phyloP scores from a whole-genome alignment of 257 asterid genomes.

The Fraxinus quadrangulata region DNA sequence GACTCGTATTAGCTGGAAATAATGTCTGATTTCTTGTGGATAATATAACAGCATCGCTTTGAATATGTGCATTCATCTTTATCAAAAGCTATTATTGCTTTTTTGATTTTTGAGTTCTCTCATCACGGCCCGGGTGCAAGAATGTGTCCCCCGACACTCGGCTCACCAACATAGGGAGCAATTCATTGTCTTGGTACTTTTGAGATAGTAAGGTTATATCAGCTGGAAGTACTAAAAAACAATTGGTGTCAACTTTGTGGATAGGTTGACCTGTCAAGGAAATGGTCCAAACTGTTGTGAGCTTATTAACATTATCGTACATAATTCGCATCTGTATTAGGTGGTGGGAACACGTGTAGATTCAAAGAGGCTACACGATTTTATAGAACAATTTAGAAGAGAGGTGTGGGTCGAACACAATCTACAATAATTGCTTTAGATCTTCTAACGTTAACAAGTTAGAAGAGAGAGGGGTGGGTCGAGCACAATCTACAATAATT shows the following conservation, averaged over 20 bases:
- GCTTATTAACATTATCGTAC: too few species aligned
- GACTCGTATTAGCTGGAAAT: conserved; percentile 40
- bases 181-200: background rate
- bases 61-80: conserved; percentile 2
- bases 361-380: too few species aligned
- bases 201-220: background rate
- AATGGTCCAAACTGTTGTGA: background rate
- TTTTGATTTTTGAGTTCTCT: background rate
- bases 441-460: too few species aligned
- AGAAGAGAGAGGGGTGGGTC: too few species aligned
- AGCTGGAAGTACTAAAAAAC: background rate
- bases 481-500: too few species aligned
- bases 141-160: background rate
- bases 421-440: too few species aligned
- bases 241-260: background rate
- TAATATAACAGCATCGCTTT: conserved; percentile 36
- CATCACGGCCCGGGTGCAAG: background rate
- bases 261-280: background rate
- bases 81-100: background rate
- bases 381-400: too few species aligned
- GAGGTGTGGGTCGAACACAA: too few species aligned
- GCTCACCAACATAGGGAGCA: background rate
- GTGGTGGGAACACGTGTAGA: too few species aligned
- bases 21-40: conserved; percentile 46
- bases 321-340: too few species aligned